Base-by-base conservation (phyloP, 2,329 filamentous ascomycete genomes). In the Teratosphaeria viscida region DNA sequence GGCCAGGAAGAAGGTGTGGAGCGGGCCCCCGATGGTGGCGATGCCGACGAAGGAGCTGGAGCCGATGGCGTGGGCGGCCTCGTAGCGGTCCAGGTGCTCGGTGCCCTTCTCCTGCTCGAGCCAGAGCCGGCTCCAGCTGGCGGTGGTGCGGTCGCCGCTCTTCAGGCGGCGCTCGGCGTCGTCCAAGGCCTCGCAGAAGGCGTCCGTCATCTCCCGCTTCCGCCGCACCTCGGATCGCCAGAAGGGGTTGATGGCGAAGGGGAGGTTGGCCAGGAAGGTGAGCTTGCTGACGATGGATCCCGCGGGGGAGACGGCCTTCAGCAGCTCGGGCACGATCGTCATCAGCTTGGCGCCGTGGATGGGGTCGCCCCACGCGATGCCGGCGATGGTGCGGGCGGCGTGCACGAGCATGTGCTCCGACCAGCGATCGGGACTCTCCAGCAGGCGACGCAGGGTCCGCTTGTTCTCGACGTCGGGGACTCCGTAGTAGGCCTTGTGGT, bases 21-120 rank as follows among this genome's bases (percentile, higher is more conserved):
- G 67, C 37, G 70, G 70, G 11, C 67, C 68, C 43, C 70, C 70
- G 52, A 72, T 66, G 14, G 70, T 72, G 27, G 69, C 70, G 56
- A 72, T 71, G 52, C 68, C 70, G 47, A 72, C 70, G 61, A 72
- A 71, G 39, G 69, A 69, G 61, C 64, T 68, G 55, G 68, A 68
- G n/a, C 70, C 70, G 53, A 72, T 69, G 23, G 70, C 70, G 60
- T 71, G 67, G 11, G 70, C 70, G 43, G 70, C 70, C 59, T 72
- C 70, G 62, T 72, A 66, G 63, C 64, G 65, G 60, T 70, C 66
- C 43, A 61, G 60, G 27, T 57, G 60, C 52, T 70, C 68, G 27
- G 65, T 66, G 4, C 67, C 67, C 63, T 70, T 70, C 56, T 69
- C 68, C 43, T 68, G 64, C 56, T 68, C 66, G 37, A 70, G 63